These are phyloP conservation scores for Neospermospora avenae DNA, from an alignment of 2,329 filamentous ascomycete species.

Conservation along the genomic window DNA sequence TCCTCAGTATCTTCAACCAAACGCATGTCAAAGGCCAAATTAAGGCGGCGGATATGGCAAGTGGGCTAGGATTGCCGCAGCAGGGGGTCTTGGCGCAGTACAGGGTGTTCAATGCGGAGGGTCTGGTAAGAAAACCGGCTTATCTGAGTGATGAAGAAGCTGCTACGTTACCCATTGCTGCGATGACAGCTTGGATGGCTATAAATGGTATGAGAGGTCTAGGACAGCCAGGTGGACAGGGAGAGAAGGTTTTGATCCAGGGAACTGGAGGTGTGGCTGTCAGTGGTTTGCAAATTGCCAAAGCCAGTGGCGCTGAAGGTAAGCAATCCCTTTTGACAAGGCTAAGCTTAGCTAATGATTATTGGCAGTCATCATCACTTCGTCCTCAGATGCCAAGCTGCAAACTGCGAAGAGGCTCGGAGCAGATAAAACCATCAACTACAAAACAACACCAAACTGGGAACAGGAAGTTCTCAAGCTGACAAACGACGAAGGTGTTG, in stretches of 20 bases:
- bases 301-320: slow-evolving; percentile 48
- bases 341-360: background rate
- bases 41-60: slow-evolving; percentile 37
- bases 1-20: slow-evolving; percentile 63
- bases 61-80: slow-evolving; percentile 59
- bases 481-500: slow-evolving; percentile 46
- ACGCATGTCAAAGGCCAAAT: slow-evolving; percentile 38
- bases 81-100: slow-evolving; percentile 60
- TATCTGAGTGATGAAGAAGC: slow-evolving; percentile 60
- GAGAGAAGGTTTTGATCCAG: slow-evolving; percentile 41
- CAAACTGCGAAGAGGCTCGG: slow-evolving; percentile 45
- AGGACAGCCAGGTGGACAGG: slow-evolving; percentile 45
- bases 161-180: slow-evolving; percentile 56
- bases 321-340: too few species aligned
- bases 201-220: slow-evolving; percentile 58
- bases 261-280: slow-evolving; percentile 54
- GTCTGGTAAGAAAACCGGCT: slow-evolving; percentile 52
- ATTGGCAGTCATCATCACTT: slow-evolving; percentile 48
- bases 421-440: slow-evolving; percentile 53
- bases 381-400: slow-evolving; percentile 51
- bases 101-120: slow-evolving; percentile 54
- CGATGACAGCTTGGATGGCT: slow-evolving; percentile 63
- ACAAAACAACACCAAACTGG: slow-evolving; percentile 51
- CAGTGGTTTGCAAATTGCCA: slow-evolving; percentile 51
- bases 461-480: slow-evolving; percentile 45